Evolutionary conservation across 257 asterid genomes (phyloP).

Genomic region (Nicotiana tabacum): DNA sequence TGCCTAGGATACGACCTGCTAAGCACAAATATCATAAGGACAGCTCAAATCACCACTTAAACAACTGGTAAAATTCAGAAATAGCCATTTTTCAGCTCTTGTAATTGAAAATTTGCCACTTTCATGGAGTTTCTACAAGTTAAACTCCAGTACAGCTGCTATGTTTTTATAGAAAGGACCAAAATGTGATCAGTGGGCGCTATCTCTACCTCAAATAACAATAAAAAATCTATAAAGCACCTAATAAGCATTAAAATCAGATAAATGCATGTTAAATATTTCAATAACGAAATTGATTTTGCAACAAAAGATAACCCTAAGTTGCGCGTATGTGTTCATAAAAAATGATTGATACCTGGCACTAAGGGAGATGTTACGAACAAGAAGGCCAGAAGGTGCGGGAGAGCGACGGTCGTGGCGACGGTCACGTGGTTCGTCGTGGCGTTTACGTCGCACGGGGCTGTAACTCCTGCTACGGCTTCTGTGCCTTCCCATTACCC

Average conservation of each 20-base stretch:
- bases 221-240: not conserved
- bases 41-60: not conserved
- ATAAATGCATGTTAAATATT: not conserved
- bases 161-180: too few species aligned
- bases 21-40: not conserved
- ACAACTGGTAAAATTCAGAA: not conserved
- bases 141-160: too few species aligned
- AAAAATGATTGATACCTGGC: conserved; percentile 42
- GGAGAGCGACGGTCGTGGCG: conserved; percentile 76
- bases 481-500: conserved; percentile 50
- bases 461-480: conserved; percentile 65
- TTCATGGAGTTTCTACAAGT: too few species aligned
- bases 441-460: conserved; percentile 61
- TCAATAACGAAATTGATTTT: not conserved
- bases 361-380: conserved; percentile 79
- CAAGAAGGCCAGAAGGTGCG: conserved; percentile 87
- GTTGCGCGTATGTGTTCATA: not conserved
- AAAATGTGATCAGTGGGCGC: too few species aligned
- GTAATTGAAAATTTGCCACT: too few species aligned
- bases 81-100: too few species aligned
- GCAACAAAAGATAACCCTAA: not conserved
- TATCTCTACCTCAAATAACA: not conserved
- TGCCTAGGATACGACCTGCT: not conserved
- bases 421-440: conserved; percentile 70
- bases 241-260: not conserved